Conservation (phyloP, 192 early-diverging fungal genomes). For the Thamnidium elegans region DNA sequence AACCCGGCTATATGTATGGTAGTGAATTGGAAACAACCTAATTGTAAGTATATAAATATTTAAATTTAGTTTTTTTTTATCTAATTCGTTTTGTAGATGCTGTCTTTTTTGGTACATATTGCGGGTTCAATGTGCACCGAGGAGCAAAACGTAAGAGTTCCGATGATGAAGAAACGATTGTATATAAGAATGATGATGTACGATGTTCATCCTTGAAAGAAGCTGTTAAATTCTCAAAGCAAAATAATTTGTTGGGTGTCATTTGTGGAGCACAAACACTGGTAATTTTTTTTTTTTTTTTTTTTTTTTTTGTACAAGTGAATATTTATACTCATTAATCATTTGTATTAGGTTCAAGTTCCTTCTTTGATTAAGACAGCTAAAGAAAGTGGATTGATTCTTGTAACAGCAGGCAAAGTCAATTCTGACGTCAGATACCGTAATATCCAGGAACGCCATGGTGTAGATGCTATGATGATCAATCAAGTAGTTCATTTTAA, state of each 20-base stretch:
- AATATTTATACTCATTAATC: not conserved
- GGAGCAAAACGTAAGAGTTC: conserved; percentile 30
- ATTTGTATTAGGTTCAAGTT: conserved; percentile 70
- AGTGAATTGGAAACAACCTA: conserved; percentile 99
- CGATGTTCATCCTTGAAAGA: conserved; percentile 80
- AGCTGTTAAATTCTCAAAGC: conserved; percentile 89
- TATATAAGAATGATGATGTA: conserved; percentile 13
- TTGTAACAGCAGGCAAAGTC: conserved; percentile 84
- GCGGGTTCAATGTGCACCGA: conserved; percentile 59
- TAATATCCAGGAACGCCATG: conserved; percentile 71
- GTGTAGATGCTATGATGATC: conserved; percentile 89
- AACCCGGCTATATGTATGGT: conserved; percentile 90
- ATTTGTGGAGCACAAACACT: conserved; percentile 88
- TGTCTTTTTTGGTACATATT: conserved; percentile 90
- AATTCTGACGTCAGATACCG: conserved; percentile 66
- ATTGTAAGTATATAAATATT: conserved; percentile 59
- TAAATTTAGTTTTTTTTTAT: not conserved
- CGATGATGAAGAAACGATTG: not conserved
- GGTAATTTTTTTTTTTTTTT: conserved; percentile 45
- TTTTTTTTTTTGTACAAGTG: too few relatives aligned
- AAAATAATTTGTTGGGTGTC: conserved; percentile 89
- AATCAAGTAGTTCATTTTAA: conserved; percentile 36
- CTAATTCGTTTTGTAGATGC: conserved; percentile 44
- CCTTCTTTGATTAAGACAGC: conserved; percentile 88
- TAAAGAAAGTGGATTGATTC: conserved; percentile 89